Base-by-base conservation (phyloP, 2,329 filamentous ascomycete genomes). In the Cordyceps fumosorosea region DNA sequence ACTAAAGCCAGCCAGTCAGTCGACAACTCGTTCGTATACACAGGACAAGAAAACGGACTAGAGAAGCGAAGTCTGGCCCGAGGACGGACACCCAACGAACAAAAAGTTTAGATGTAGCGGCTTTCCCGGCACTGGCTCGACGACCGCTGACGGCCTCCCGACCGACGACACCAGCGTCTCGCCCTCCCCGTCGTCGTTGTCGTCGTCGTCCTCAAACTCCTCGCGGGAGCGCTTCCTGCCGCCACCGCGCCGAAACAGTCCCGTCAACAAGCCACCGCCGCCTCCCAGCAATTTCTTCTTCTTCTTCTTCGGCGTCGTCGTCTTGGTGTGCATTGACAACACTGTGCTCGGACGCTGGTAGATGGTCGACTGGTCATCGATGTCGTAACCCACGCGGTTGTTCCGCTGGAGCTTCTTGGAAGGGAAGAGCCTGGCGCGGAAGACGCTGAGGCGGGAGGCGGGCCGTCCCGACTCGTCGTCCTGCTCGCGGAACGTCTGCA, bases 61-160 rank as follows among this genome's bases (percentile, higher is more conserved):
- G 20, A 77, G 66, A 60, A 77, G 65, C 12, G 73, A 75, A 1
- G 75, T 77, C 66, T 77, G 75, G 2, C 75, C 75, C 1, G 68
- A 66, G 0, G 55, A 60, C 2, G 66, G 66, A 20, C 69, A 68
- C 0, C 75, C 75, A 1, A 77, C 72, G 63, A 76, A 76, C 62
- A 77, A 62, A 61, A 75, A 75, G 45, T 72, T 74, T 29, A 76
- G 61, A 12, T 67, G 66, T 11, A 73, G 56, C 5, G 70, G 71
- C 40, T 66, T 66, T 0, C 62, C 62, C n/a, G 64, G 45, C 10
- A 51, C 61, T 26, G 66, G 63, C n/a, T 64, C 64, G 42, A 55
- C 22, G 20, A 61, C 42, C 51, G 44, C 26, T 8, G 58, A 48
- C 40, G 20, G 1, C 8, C 42, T 22, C 6, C 6, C 26, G 0